phyloP scores from a whole-genome alignment of 257 asterid genomes.

The Primulina huaijiensis region DNA sequence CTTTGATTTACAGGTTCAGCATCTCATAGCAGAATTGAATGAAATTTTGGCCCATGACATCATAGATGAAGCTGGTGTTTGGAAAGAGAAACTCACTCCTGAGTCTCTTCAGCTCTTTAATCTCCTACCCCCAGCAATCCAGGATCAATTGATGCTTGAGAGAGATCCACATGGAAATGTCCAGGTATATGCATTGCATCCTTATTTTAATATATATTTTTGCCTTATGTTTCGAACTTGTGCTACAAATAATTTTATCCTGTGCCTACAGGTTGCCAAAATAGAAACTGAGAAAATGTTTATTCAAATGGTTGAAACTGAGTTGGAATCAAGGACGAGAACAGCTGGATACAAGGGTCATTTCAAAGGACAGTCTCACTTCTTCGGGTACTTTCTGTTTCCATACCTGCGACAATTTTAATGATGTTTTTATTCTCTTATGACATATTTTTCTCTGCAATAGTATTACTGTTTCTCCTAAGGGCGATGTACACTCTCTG shows the following conservation, averaged over 20 bases:
- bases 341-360: constrained; percentile 42
- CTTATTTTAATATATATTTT: background rate
- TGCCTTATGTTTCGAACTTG: background rate
- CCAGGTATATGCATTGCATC: constrained; percentile 38
- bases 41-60: constrained; percentile 67
- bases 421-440: background rate
- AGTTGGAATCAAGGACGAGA: constrained; percentile 51
- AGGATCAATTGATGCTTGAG: constrained; percentile 73
- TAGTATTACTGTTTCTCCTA: background rate
- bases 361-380: constrained; percentile 59
- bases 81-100: constrained; percentile 59
- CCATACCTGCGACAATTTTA: background rate
- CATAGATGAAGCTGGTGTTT: constrained; percentile 64
- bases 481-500: background rate
- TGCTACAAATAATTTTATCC: constrained; percentile 10
- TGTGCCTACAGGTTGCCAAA: constrained; percentile 58
- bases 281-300: constrained; percentile 87
- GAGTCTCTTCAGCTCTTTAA: constrained; percentile 60
- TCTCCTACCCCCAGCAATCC: constrained; percentile 54
- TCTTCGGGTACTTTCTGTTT: constrained; percentile 43
- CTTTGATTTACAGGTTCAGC: constrained; percentile 51
- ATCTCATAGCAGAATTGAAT: constrained; percentile 63
- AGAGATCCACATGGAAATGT: constrained; percentile 85
- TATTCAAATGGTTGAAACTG: constrained; percentile 76
- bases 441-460: background rate